Conservation (phyloP, 75 land plant species). For the Larix kaempferi region DNA sequence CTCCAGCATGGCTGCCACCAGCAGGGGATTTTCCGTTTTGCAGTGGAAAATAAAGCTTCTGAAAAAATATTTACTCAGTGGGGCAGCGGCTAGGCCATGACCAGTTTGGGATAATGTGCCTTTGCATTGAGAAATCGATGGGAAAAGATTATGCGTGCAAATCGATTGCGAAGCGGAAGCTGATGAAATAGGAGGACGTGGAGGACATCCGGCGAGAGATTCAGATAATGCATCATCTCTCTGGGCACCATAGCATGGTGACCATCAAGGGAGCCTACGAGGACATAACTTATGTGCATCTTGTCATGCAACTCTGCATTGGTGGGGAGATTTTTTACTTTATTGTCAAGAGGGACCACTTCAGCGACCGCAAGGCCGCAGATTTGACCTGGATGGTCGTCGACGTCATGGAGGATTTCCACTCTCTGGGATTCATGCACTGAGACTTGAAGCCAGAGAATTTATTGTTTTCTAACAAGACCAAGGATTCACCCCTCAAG, state of each 20-base stretch:
- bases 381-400: slow-evolving; percentile 63
- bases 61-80: slow-evolving; percentile 51
- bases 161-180: slow-evolving; percentile 87
- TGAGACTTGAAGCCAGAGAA: slow-evolving; percentile 95
- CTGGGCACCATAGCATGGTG: slow-evolving; percentile 82
- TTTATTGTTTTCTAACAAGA: slow-evolving; percentile 48
- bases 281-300: slow-evolving; percentile 71
- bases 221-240: slow-evolving; percentile 90
- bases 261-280: slow-evolving; percentile 79
- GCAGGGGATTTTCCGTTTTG: slow-evolving; percentile 43
- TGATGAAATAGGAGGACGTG: slow-evolving; percentile 70
- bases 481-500: slow-evolving; percentile 75
- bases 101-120: slow-evolving; percentile 77
- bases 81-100: slow-evolving; percentile 88
- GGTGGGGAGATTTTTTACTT: slow-evolving; percentile 92
- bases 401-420: slow-evolving; percentile 77
- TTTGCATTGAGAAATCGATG: slow-evolving; percentile 62
- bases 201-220: slow-evolving; percentile 93
- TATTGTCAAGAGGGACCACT: slow-evolving; percentile 79
- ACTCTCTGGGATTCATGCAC: slow-evolving; percentile 89
- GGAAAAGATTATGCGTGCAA: slow-evolving; percentile 74
- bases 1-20: background rate
- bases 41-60: slow-evolving; percentile 55
- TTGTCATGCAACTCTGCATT: slow-evolving; percentile 85
- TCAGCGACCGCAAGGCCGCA: slow-evolving; percentile 78